Percentiles rank a stretch among this genome's conserved stretches.
Evolutionary conservation across 2,329 filamentous ascomycete species (phyloP).

Genomic region (Curvularia lunata): DNA sequence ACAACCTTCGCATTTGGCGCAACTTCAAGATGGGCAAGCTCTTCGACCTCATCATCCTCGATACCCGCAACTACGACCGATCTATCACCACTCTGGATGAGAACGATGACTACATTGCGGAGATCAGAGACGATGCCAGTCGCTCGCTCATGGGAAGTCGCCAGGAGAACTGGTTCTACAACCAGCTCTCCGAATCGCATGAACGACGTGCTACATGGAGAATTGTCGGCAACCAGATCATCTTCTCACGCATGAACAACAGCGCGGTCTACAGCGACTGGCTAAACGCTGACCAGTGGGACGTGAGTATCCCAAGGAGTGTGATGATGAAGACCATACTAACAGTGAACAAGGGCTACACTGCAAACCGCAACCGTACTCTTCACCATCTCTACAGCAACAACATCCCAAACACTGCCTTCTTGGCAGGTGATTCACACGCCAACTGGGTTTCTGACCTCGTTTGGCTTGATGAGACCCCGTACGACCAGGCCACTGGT

Average conservation of each 20-base stretch:
- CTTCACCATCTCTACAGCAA: constrained; percentile 69
- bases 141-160: constrained; percentile 71
- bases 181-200: constrained; percentile 60
- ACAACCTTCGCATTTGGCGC: constrained; percentile 53
- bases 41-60: constrained; percentile 52
- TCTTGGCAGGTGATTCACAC: constrained; percentile 73
- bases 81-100: constrained; percentile 40
- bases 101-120: constrained; percentile 65
- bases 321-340: not conserved
- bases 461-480: constrained; percentile 49
- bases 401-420: constrained; percentile 72
- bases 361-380: constrained; percentile 72
- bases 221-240: constrained; percentile 71
- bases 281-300: constrained; percentile 63
- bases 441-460: constrained; percentile 61
- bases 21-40: constrained; percentile 50
- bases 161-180: constrained; percentile 70
- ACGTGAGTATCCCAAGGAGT: constrained; percentile 48
- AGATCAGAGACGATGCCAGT: constrained; percentile 68
- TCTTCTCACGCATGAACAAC: constrained; percentile 40
- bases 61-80: constrained; percentile 51
- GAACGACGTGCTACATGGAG: constrained; percentile 70
- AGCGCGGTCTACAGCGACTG: constrained; percentile 25
- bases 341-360: constrained; percentile 60
- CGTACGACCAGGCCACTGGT: constrained; percentile 48